Evolutionary conservation across 2,329 filamentous ascomycete genomes (phyloP).

Genomic region (Beauveria scarabaeidicola): DNA sequence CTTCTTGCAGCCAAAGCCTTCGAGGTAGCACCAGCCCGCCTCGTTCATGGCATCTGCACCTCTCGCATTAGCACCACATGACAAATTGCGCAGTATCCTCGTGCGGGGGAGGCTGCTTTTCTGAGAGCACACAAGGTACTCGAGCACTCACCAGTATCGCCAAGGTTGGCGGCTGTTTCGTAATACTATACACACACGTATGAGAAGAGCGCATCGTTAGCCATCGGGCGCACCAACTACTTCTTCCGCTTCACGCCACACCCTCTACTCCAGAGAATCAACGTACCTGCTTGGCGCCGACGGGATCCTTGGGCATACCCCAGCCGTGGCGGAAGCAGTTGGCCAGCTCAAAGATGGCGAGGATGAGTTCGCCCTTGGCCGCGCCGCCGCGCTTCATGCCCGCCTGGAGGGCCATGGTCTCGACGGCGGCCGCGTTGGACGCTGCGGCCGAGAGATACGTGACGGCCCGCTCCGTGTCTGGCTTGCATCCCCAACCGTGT

Average conservation of each 20-base stretch:
- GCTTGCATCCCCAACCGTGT: conserved; percentile 84
- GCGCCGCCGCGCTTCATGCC: conserved; percentile 89
- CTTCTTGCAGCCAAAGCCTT: conserved; percentile 96
- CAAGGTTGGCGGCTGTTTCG: conserved; percentile 92
- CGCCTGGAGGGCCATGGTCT: conserved; percentile 74
- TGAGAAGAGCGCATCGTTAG: background rate
- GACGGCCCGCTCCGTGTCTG: conserved; percentile 65
- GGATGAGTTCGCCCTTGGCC: conserved; percentile 90
- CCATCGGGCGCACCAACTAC: too few relatives aligned
- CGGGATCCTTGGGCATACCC: conserved; percentile 79
- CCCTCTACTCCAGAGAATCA: background rate
- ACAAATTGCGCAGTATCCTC: background rate
- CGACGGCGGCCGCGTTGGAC: conserved; percentile 79
- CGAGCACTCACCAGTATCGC: conserved; percentile 60
- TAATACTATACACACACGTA: conserved; percentile 59
- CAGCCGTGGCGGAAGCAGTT: conserved; percentile 92
- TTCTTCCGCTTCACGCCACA: too few relatives aligned
- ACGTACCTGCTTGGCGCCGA: conserved; percentile 67
- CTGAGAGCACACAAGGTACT: too few relatives aligned
- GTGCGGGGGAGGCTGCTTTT: background rate
- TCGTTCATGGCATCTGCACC: conserved; percentile 88
- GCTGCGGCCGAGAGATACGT: conserved; percentile 82
- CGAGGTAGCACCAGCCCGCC: conserved; percentile 87
- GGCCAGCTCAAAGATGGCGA: conserved; percentile 91
- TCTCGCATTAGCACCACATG: background rate